Conservation (phyloP, 176 grass and related monocot species). For the Pontederia paniculata region DNA sequence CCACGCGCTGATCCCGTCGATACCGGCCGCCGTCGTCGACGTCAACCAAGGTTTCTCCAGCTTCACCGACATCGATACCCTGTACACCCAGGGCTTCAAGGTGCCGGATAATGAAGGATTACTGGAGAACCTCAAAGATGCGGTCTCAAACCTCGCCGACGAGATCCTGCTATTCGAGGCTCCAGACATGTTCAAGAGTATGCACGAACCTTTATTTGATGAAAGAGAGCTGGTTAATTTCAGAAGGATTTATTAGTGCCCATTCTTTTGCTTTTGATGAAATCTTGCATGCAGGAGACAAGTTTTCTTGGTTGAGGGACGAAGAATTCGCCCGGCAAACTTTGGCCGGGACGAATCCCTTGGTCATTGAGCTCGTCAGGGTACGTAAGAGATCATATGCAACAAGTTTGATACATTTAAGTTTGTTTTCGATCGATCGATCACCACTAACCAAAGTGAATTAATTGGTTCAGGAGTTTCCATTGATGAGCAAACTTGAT, state of each 20-base stretch:
- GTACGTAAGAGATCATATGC: not conserved
- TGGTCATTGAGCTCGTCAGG: conserved; percentile 39
- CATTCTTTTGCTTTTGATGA: not conserved
- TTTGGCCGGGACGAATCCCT: conserved; percentile 54
- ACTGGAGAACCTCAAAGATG: too few species aligned
- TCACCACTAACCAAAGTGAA: too few species aligned
- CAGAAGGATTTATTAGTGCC: not conserved
- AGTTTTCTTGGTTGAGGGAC: conserved; percentile 57
- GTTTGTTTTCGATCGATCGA: too few species aligned
- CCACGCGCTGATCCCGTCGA: conserved; percentile 33
- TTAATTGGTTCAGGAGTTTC: conserved; percentile 28
- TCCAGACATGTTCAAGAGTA: conserved; percentile 48
- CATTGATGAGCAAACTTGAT: conserved; percentile 41
- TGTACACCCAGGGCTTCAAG: conserved; percentile 52
- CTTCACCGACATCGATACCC: conserved; percentile 50
- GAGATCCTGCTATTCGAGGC: conserved; percentile 33
- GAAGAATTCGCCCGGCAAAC: conserved; percentile 61
- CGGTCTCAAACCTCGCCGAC: conserved; percentile 23
- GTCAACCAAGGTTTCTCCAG: conserved; percentile 20
- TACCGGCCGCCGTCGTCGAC: conserved; percentile 36
- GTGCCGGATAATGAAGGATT: conserved; percentile 21
- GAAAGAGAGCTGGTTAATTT: not conserved
- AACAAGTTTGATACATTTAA: too few species aligned
- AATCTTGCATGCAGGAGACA: conserved; percentile 42
- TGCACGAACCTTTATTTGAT: not conserved